These are phyloP conservation scores for Silene latifolia DNA, from an alignment of 148 eudicot species.

Conservation along the genomic window DNA sequence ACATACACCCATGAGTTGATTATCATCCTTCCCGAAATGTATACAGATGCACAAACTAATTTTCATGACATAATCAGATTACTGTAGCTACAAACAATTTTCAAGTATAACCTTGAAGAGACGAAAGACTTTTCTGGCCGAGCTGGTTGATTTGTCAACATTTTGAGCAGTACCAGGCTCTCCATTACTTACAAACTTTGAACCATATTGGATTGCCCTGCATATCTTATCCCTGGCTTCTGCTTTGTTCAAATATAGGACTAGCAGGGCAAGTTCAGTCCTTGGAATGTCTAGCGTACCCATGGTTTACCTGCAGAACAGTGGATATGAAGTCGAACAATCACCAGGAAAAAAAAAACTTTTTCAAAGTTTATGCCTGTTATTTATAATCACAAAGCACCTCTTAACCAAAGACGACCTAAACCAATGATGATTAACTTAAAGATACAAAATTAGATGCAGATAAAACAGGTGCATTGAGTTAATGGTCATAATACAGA, in stretches of 20 bases:
- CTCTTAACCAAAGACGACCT: too few relatives aligned
- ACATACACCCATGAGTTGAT: not conserved
- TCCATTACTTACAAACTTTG: slow-evolving; percentile 89
- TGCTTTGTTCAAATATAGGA: slow-evolving; percentile 89
- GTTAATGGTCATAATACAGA: not conserved
- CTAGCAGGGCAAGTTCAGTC: slow-evolving; percentile 78
- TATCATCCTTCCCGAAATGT: not conserved
- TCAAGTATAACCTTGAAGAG: slow-evolving; percentile 66
- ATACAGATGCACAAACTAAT: not conserved
- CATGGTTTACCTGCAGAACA: slow-evolving; percentile 40
- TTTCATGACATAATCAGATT: not conserved
- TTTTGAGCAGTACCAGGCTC: slow-evolving; percentile 95
- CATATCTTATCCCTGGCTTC: slow-evolving; percentile 99
- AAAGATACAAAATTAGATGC: not conserved
- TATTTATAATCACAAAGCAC: too few relatives aligned
- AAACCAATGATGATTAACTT: too few relatives aligned
- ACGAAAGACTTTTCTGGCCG: slow-evolving; percentile 97
- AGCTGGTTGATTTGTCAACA: slow-evolving; percentile 88
- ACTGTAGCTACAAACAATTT: not conserved
- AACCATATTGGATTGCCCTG: slow-evolving; percentile 98
- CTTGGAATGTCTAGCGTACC: slow-evolving; percentile 67
- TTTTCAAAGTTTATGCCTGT: not conserved
- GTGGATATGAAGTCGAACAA: slow-evolving; percentile 24
- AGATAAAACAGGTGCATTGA: not conserved
- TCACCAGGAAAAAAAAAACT: not conserved